Base-by-base conservation (phyloP, 2,329 filamentous ascomycete genomes). In the Akanthomyces dipterigenus region DNA sequence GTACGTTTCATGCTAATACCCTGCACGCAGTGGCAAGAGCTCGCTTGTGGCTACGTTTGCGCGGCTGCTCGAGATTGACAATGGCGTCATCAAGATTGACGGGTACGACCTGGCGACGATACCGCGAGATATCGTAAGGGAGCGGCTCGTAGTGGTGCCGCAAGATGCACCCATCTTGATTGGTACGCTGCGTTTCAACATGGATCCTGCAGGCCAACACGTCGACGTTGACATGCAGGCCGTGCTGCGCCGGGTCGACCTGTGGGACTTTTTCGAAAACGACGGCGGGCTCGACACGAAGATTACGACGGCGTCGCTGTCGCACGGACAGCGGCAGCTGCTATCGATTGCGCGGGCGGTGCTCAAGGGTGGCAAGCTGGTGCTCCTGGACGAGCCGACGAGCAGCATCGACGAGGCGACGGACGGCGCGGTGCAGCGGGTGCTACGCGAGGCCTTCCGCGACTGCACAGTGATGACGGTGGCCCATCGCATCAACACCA, bases 81-180 rank as follows among this genome's bases (percentile, higher is more conserved):
- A 69, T 0, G 78, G 78, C 0, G 70, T 48, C 5, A 79, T 84
- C 16, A 67, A 63, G 1, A 72, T 84, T 11, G 81, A 83, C 59
- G 74, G 71, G 1, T 61, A 80, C 1, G 74, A 80, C 48, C 64
- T 72, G 11, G 62, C 66, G 2, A 65, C 51, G 0, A 40, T 72
- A 1, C 63, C 66, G 0, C 65, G 69, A 6, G 61, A 68, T 7
- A 60, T 62, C 5, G 50, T 74, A 1, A 67, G 71, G 0, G 55
- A 64, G 0, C 62, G 68, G 1, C 68, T 84, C 7, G 76, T 77
- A 34, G 74, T 74, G 1, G 68, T 83, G 1, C 76, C 82, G 0
- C 82, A 85, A 69, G 80, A 84, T 50, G 73, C 79, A 0, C 77
- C 82, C 62, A 75, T 82, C 22, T 69, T 84, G 5, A 74, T 75